These are phyloP conservation scores for Przewalskia tangutica DNA, from an alignment of 257 asterid genomes.

Conservation along the genomic window DNA sequence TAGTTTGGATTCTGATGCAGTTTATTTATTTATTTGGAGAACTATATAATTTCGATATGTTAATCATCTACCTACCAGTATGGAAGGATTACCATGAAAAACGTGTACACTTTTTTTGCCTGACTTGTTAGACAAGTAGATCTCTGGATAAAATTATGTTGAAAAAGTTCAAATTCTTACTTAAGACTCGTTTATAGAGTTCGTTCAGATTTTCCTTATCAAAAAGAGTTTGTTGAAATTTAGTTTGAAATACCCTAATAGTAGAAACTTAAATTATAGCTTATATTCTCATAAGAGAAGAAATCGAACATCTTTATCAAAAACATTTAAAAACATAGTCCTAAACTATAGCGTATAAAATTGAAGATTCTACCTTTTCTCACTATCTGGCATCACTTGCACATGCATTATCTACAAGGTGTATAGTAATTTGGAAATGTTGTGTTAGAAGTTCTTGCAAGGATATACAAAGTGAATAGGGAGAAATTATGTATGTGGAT, in stretches of 20 bases:
- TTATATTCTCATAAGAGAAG: background rate
- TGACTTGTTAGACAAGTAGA: background rate
- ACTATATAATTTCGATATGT: background rate
- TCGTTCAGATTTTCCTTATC: background rate
- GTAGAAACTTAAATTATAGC: background rate
- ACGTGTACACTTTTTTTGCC: background rate
- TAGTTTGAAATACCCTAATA: background rate
- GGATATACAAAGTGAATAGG: background rate
- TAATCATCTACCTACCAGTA: background rate
- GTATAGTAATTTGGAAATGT: background rate
- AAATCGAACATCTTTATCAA: background rate
- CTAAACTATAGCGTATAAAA: background rate
- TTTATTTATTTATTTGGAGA: background rate
- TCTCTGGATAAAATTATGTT: background rate
- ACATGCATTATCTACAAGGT: background rate
- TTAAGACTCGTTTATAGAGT: background rate
- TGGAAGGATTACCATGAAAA: background rate
- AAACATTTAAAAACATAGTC: background rate
- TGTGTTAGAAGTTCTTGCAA: background rate
- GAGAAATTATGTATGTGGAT: background rate
- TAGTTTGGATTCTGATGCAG: background rate
- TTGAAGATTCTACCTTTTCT: background rate
- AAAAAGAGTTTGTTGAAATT: too few relatives aligned
- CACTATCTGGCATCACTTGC: background rate
- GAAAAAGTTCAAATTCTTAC: background rate